Percentiles rank a stretch among this genome's conserved stretches.
These are phyloP conservation scores for Turritis glabra DNA, from an alignment of 345 rosid genomes.

Conservation along the genomic window DNA sequence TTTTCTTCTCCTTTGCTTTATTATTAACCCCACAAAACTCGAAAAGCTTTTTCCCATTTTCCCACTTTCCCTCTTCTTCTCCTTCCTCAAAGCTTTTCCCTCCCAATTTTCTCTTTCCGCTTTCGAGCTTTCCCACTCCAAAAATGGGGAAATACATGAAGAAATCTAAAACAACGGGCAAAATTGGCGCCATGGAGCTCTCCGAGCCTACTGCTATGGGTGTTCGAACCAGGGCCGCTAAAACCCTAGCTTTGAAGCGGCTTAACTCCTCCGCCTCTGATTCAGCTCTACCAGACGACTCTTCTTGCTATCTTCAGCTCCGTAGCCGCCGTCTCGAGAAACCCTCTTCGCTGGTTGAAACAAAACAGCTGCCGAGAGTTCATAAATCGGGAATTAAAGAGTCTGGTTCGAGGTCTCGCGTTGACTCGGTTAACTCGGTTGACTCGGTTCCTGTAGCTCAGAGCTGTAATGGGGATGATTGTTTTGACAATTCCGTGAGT, in stretches of 20 bases:
- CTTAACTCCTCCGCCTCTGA: conserved; percentile 36
- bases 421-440: conserved; percentile 21
- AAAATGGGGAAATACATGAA: conserved; percentile 44
- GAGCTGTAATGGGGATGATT: conserved; percentile 19
- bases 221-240: conserved; percentile 45
- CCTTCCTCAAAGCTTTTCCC: conserved; percentile 33
- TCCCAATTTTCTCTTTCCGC: conserved; percentile 33
- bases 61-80: conserved; percentile 22
- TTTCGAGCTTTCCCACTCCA: conserved; percentile 12
- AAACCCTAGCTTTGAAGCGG: conserved; percentile 46
- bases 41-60: neutral
- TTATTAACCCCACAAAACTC: conserved; percentile 25
- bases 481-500: conserved; percentile 19
- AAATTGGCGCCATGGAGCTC: conserved; percentile 34
- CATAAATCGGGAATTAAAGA: conserved; percentile 11
- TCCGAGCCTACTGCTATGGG: conserved; percentile 33
- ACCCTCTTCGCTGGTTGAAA: conserved; percentile 21
- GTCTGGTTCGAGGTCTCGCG: conserved; percentile 30
- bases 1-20: neutral
- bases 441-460: conserved; percentile 21
- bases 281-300: conserved; percentile 5
- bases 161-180: conserved; percentile 35
- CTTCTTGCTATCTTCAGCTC: conserved; percentile 67
- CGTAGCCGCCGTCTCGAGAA: conserved; percentile 68
- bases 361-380: conserved; percentile 17